These are phyloP conservation scores for Prunus campanulata DNA, from an alignment of 306 rosid genomes.

Conservation along the genomic window DNA sequence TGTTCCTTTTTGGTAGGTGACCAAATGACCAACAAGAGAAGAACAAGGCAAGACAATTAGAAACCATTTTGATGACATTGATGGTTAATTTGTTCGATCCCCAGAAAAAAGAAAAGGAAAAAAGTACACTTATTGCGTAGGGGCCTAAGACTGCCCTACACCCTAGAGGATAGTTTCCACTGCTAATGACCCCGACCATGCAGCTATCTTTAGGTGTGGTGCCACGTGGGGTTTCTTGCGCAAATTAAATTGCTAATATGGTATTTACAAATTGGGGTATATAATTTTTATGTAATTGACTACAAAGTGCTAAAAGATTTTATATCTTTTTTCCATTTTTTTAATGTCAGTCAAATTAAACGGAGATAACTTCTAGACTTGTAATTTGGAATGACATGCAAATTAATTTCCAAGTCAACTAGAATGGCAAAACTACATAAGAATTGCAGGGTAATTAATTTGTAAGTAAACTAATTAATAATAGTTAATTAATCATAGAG, in stretches of 20 bases:
- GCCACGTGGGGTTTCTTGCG: neutral
- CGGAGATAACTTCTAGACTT: neutral
- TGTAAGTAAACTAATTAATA: too few species aligned
- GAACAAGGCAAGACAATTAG: neutral
- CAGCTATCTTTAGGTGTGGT: neutral
- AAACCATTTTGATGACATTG: slow-evolving; percentile 1
- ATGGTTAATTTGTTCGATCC: neutral
- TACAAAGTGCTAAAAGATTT: neutral
- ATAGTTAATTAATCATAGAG: too few species aligned
- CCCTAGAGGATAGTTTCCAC: neutral
- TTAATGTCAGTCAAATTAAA: neutral
- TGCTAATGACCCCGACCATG: neutral
- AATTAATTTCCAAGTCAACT: neutral
- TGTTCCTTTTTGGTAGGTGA: slow-evolving; percentile 47
- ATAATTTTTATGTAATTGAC: neutral
- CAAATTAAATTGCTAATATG: neutral
- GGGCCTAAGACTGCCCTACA: neutral
- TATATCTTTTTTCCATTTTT: neutral
- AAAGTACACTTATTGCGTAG: neutral
- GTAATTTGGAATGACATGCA: neutral
- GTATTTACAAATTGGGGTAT: neutral
- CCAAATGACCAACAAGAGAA: slow-evolving; percentile 7
- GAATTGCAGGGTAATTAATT: neutral
- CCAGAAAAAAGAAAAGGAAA: neutral
- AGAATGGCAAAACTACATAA: neutral